Base-by-base conservation (phyloP, 768 basidiomycete species). In the Russula griseocarnosa region DNA sequence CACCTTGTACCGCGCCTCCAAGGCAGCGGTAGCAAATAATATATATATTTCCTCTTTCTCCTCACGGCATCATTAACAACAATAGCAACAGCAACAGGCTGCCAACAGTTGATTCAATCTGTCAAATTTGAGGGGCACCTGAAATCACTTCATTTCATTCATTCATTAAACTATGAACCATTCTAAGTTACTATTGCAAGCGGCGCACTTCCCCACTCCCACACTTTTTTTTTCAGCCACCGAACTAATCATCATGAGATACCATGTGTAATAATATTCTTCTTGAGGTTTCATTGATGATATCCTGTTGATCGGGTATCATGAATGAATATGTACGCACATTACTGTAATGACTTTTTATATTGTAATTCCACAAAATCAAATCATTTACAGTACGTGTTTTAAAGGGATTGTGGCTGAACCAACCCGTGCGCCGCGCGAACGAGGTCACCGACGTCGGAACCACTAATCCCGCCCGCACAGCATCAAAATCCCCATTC, bases 1-100 rank as follows among this genome's bases (percentile, higher is more conserved):
- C 49, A 65, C 40, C 49, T 65, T 4, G 34, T 65, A 13, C 63
- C 63, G 8, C 38, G 47, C 51, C 59, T 58, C 20, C 1, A 18
- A 8, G 32, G 32, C 8, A 2, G 32, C 2, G 22, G 34, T 16
- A 57, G 46, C 16, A 40, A 36, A 36, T 36, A 6, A 36, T 9
- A 36, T 30, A 44, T 18, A 34, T 5, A 38, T 46, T 22, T 47
- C 24, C 44, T 13, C 34, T 13, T n/a, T n/a, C n/a, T 13, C 34
- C 46, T 22, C 46, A 47, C 36, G 34, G 40, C 32, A 16, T 18
- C 28, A 53, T 46, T 22, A 22, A 16, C 30, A 24, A 14, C 38
- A 14, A 38, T n/a, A n/a, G n/a, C n/a, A n/a, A n/a, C n/a, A n/a
- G n/a, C 38, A 13, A 38, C 4, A 16, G n/a, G n/a, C n/a, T n/a